phyloP scores from a whole-genome alignment of 2,329 filamentous ascomycete species.

The Pseudovirgaria hyperparasitica region DNA sequence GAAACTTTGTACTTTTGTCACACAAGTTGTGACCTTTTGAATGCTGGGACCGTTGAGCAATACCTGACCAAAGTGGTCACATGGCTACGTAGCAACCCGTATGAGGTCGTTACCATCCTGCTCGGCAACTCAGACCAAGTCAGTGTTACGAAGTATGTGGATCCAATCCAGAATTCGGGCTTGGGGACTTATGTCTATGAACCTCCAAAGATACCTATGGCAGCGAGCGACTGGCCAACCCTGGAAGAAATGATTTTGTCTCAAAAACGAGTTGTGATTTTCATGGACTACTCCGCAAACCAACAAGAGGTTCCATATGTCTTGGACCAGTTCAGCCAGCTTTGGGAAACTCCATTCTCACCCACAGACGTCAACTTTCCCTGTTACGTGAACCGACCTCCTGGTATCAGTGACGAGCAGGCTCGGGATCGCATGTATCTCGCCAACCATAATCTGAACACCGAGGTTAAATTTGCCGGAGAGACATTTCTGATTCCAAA shows the following conservation, averaged over 20 bases:
- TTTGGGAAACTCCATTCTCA: constrained; percentile 87
- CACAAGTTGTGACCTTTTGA: constrained; percentile 67
- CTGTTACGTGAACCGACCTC: constrained; percentile 67
- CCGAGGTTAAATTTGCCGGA: constrained; percentile 49
- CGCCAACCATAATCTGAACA: constrained; percentile 84
- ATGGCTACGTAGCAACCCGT: constrained; percentile 68
- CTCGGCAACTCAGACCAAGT: constrained; percentile 69
- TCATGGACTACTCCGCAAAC: constrained; percentile 43
- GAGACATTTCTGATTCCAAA: constrained; percentile 22
- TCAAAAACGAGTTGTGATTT: constrained; percentile 19
- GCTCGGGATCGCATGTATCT: constrained; percentile 56
- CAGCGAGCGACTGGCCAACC: constrained; percentile 68
- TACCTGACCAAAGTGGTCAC: constrained; percentile 56
- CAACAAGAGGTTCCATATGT: constrained; percentile 70
- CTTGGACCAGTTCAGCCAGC: constrained; percentile 73
- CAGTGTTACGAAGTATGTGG: constrained; percentile 49
- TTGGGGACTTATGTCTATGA: constrained; percentile 61
- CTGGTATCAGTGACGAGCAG: constrained; percentile 42
- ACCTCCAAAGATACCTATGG: constrained; percentile 59
- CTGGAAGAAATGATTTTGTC: constrained; percentile 44
- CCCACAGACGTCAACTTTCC: constrained; percentile 58
- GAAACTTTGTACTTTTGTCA: constrained; percentile 67
- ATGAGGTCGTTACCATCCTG: constrained; percentile 78
- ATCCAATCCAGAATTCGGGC: constrained; percentile 58
- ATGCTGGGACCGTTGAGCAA: constrained; percentile 63